These are phyloP conservation scores for Rosa chinensis DNA, from an alignment of 306 rosid genomes.

Conservation along the genomic window DNA sequence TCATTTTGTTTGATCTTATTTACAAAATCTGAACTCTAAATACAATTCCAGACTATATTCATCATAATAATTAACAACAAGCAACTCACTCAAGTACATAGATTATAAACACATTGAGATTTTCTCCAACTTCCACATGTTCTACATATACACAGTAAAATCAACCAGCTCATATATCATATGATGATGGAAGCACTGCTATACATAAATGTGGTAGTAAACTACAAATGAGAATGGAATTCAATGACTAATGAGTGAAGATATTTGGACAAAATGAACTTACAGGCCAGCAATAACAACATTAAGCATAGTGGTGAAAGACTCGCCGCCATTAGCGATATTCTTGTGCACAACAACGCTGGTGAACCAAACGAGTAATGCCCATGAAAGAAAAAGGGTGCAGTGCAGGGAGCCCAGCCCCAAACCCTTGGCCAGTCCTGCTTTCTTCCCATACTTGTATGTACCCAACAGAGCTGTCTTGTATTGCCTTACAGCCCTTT, in stretches of 20 bases:
- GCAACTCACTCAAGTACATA: neutral
- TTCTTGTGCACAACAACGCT: constrained; percentile 88
- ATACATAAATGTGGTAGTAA: neutral
- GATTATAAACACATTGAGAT: neutral
- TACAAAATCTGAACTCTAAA: neutral
- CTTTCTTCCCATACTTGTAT: constrained; percentile 67
- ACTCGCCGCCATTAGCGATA: constrained; percentile 87
- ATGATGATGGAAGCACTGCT: neutral
- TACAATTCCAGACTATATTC: neutral
- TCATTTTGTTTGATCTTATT: neutral
- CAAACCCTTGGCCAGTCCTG: constrained; percentile 91
- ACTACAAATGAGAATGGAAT: neutral
- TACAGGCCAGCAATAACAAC: constrained; percentile 98
- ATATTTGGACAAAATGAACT: constrained; percentile 21
- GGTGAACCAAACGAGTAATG: constrained; percentile 90
- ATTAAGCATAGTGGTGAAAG: constrained; percentile 98
- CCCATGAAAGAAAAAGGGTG: constrained; percentile 87
- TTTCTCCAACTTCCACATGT: neutral
- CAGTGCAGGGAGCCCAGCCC: constrained; percentile 91
- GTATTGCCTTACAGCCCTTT: constrained; percentile 72
- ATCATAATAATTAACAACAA: neutral
- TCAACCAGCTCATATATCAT: neutral
- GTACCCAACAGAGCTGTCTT: constrained; percentile 69
- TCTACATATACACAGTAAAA: neutral
- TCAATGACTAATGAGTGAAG: neutral